These are phyloP conservation scores for Neofusicoccum kwambonambiense DNA, from an alignment of 2,329 filamentous ascomycete species.

Conservation along the genomic window DNA sequence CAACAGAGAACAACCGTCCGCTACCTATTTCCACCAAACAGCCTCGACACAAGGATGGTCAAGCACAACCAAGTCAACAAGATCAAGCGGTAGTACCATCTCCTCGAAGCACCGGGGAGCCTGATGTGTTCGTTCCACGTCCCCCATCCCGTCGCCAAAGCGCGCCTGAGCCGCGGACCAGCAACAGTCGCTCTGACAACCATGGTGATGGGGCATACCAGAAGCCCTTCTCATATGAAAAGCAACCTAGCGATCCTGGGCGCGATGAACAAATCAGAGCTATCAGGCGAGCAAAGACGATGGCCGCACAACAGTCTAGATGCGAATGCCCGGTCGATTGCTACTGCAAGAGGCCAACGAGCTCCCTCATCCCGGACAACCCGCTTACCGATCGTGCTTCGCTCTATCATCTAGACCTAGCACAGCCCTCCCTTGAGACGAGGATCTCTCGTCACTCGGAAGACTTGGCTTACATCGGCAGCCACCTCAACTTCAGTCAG, in stretches of 20 bases:
- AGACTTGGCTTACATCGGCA: constrained; percentile 2
- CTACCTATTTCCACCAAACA: background rate
- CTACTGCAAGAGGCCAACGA: constrained; percentile 10
- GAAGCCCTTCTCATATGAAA: background rate
- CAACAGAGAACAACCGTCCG: background rate
- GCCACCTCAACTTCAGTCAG: background rate
- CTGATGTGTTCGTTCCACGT: background rate
- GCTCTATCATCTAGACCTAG: constrained; percentile 12
- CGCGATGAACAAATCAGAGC: background rate
- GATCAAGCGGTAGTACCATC: background rate
- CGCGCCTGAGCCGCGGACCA: background rate
- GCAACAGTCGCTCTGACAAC: background rate
- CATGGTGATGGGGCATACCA: background rate
- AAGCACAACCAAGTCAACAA: background rate
- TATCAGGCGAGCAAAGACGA: background rate
- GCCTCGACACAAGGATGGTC: too few species aligned
- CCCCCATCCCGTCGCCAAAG: background rate
- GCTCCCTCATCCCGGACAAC: constrained; percentile 6
- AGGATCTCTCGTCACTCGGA: background rate
- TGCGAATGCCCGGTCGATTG: constrained; percentile 6
- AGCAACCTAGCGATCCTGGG: background rate
- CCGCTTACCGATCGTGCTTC: constrained; percentile 9
- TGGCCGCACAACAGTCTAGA: background rate
- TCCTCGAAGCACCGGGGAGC: background rate
- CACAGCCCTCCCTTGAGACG: background rate